Base-by-base conservation (phyloP, 768 basidiomycete species). In the Trametes cubensis region DNA sequence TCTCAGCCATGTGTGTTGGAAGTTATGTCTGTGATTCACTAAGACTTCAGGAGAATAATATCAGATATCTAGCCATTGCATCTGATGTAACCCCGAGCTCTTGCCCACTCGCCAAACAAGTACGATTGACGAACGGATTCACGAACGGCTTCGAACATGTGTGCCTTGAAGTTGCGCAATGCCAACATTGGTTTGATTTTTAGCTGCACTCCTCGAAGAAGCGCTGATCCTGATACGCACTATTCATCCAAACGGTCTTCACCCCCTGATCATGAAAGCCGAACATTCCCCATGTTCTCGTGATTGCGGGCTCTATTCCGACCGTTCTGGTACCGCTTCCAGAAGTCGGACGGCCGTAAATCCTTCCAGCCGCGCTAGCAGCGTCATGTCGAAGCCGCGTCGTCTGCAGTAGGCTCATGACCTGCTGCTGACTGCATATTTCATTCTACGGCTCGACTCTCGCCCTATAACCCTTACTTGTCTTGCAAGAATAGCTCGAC, bases 221-320 rank as follows among this genome's bases (percentile, higher is more conserved):
- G 17, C 34, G 11, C 42, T 44, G n/a, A 21, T 44, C 11, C 20
- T 17, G 13, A n/a, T 23, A 4, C 48, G 7, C 15, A 26, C 48
- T 15, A 7, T 14, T 28, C 28, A 28, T 17, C 26, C 21, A 14
- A 48, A 13, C 14, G 25, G 11, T 25, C 23, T 4, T 15, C 23
- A 17, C 6, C 48, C 48, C 48, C 26, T 26, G 23, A 17, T 30
- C 25, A 4, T 15, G 10, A 49, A n/a, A 28, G 25, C 39, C 46
- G 40, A 20, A 20, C 26, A 39, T 26, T 21, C 58, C 11, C 48
- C 51, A 54, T 48, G 30, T 25, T 38, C 61, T 61, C 52, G 60
- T 61, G 52, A 61, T 38, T 40, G 10, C 60, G 51, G 60, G 18
- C 26, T 44, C 38, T 20, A n/a, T n/a, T n/a, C n/a, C n/a, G n/a